Conservation (phyloP, 768 basidiomycete species). For the Gyrodon lividus region DNA sequence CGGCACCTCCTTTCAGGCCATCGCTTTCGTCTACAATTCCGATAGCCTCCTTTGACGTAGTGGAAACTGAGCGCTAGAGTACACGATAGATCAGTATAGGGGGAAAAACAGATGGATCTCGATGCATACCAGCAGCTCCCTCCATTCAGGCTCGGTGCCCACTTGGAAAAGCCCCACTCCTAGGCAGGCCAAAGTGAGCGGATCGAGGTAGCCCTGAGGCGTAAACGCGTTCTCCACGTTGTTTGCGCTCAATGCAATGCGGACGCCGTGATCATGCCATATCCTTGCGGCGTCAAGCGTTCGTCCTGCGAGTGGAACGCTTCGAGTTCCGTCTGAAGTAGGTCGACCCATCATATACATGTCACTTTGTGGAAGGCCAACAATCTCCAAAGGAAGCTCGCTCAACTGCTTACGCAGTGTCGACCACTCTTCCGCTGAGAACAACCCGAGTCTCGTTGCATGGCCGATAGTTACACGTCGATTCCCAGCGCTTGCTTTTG, state of each 20-base stretch:
- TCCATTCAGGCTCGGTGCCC: constrained; percentile 46
- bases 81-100: constrained; percentile 3
- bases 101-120: background rate
- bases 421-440: constrained; percentile 46
- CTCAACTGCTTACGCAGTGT: constrained; percentile 36
- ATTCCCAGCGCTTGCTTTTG: constrained; percentile 28
- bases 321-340: constrained; percentile 15
- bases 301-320: constrained; percentile 43
- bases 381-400: constrained; percentile 49
- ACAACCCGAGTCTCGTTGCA: constrained; percentile 56
- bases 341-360: constrained; percentile 65
- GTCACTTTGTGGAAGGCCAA: constrained; percentile 62
- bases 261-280: constrained; percentile 42
- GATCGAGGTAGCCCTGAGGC: constrained; percentile 64
- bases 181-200: constrained; percentile 56
- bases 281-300: constrained; percentile 55
- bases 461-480: constrained; percentile 55
- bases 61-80: constrained; percentile 49
- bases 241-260: constrained; percentile 58
- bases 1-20: background rate
- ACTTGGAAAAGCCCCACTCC: constrained; percentile 61
- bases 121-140: constrained; percentile 46
- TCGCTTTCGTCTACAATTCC: constrained; percentile 25
- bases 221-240: constrained; percentile 69
- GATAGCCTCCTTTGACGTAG: constrained; percentile 51